Conservation (phyloP, 2,329 filamentous ascomycete genomes). For the Calonectria leucothoes region DNA sequence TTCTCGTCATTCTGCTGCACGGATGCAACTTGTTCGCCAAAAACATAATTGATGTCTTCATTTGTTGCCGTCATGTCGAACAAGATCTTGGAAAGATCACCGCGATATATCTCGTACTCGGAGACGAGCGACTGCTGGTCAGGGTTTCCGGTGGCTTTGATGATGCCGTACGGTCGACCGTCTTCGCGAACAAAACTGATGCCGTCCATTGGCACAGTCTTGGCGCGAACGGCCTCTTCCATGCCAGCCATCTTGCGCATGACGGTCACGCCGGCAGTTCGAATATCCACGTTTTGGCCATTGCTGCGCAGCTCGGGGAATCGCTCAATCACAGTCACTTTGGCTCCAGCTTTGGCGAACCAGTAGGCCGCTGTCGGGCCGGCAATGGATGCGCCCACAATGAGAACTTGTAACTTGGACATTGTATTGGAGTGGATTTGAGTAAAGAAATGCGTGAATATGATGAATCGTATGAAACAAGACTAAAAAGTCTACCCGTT, state of each 20-base stretch:
- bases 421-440: conserved; percentile 3
- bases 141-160: conserved; percentile 48
- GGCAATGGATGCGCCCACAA: conserved; percentile 47
- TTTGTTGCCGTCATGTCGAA: conserved; percentile 48
- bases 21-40: conserved; percentile 48
- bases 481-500: too few species aligned
- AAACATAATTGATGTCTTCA: conserved; percentile 46
- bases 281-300: conserved; percentile 53
- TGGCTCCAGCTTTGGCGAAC: conserved; percentile 43
- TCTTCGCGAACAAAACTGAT: conserved; percentile 53
- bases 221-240: conserved; percentile 48
- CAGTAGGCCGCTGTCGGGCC: conserved; percentile 46
- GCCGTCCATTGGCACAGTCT: conserved; percentile 51
- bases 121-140: conserved; percentile 57
- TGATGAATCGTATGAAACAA: not conserved
- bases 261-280: conserved; percentile 49
- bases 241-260: conserved; percentile 54
- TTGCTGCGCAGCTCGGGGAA: conserved; percentile 46
- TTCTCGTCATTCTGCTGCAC: conserved; percentile 44
- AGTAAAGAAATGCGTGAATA: too few species aligned
- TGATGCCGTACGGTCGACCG: conserved; percentile 50
- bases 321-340: conserved; percentile 54
- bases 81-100: conserved; percentile 57
- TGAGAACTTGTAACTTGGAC: conserved; percentile 39
- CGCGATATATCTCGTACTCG: conserved; percentile 66